Base-by-base conservation (phyloP, 371 early-diverging fungal genomes). In the Rhizopus arrhizus region DNA sequence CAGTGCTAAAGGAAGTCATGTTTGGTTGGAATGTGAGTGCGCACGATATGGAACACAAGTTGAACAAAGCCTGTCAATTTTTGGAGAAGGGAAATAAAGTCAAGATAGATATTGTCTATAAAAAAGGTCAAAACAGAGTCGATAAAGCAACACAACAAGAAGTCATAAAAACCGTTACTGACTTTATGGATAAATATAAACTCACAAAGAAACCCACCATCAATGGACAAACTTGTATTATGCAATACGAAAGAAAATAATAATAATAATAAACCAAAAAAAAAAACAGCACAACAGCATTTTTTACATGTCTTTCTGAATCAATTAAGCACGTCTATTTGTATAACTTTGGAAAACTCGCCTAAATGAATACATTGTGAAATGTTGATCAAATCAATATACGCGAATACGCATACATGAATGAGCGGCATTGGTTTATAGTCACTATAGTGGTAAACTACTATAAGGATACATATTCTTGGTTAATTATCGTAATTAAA, bases 11-110 rank as follows among this genome's bases (percentile, higher is more conserved):
- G 65, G 86, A 85, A 59, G 67, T 85, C 3, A 68, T 72, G 33
- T 80, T 85, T 68, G 81, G 81, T 7, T 85, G 86, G 86, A 82
- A 81, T 15, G 84, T 84, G 15, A 77, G 79, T 38, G 35, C 58
- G 5, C 82, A 85, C 42, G 86, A 85, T 56, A 77, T 85, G 75
- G 70, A 71, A 11, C 86, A 85, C 59, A 85, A 85, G 58, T 58
- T 85, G 28, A 58, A 69, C 34, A 77, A 77, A 59, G 83, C 77
- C 16, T 67, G 65, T 40, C 81, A 77, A 43, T 82, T 84, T 60
- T 66, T 85, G 38, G 83, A 83, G 43, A 84, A 84, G 64, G 86
- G 86, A 10, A 75, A 83, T 61, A 74, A 78, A 46, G 77, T 85
- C 46, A 82, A 80, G 50, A 61, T 85, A 13, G 83, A 84, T 50